These are phyloP conservation scores for Diophrys appendiculata DNA, from an alignment of 73 alveolate species.

Conservation along the genomic window DNA sequence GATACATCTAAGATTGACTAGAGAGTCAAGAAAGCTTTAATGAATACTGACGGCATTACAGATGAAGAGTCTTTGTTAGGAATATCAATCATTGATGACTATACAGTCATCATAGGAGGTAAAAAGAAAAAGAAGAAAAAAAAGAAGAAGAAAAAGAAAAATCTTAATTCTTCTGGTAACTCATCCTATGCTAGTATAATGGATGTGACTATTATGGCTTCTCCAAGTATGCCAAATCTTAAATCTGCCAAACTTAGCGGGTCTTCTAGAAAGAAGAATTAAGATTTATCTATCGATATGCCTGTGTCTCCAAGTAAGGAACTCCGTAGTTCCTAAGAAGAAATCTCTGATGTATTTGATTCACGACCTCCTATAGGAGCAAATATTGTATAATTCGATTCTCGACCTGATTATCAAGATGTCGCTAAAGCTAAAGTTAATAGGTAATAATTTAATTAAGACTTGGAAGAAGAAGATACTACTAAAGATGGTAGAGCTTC, in stretches of 20 bases:
- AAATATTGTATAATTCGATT: neutral
- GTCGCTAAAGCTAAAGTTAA: neutral
- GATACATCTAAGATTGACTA: neutral
- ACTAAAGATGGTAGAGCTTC: constrained; percentile 2
- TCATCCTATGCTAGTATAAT: neutral
- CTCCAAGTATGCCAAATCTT: neutral
- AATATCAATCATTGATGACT: neutral
- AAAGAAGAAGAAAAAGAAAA: constrained; percentile 6
- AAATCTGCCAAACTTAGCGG: neutral
- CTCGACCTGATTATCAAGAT: neutral
- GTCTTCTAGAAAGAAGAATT: neutral
- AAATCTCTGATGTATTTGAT: neutral
- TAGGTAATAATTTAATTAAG: neutral
- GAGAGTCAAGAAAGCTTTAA: neutral
- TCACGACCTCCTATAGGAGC: neutral
- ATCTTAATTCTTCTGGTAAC: neutral
- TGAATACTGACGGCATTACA: neutral
- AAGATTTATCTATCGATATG: neutral
- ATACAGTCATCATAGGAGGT: neutral
- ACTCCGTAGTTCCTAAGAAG: constrained; percentile 2
- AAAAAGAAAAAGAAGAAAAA: constrained; percentile 8
- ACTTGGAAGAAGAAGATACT: no score
- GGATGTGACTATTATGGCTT: neutral
- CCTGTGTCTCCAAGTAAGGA: neutral
- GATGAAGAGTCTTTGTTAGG: neutral